These are phyloP conservation scores for Scolecobasidium constrictum DNA, from an alignment of 2,329 filamentous ascomycete genomes.

Conservation along the genomic window DNA sequence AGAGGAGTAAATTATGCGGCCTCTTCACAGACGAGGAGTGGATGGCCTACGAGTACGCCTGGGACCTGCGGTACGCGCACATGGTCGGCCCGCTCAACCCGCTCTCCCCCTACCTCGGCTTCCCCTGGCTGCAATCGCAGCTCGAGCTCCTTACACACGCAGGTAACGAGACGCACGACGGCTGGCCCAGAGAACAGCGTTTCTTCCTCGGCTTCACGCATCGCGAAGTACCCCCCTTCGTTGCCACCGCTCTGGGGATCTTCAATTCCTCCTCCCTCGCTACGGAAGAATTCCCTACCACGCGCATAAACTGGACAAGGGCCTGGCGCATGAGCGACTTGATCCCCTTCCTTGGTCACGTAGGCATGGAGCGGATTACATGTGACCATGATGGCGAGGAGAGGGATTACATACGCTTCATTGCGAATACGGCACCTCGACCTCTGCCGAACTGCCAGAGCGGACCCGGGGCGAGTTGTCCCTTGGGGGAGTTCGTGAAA, in stretches of 20 bases:
- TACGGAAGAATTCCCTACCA: conserved; percentile 12
- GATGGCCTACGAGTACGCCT: conserved; percentile 14
- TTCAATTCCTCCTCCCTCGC: conserved; percentile 12
- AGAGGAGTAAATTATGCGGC: conserved; percentile 9
- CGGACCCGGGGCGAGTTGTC: conserved; percentile 13
- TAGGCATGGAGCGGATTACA: conserved; percentile 12
- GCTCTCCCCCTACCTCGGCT: conserved; percentile 12
- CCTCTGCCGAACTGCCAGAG: conserved; percentile 12
- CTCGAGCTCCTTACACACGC: conserved; percentile 10
- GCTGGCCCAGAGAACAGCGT: no score
- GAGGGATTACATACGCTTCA: conserved; percentile 11
- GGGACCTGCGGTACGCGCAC: conserved; percentile 13
- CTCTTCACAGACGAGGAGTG: conserved; percentile 13
- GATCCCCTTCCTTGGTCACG: conserved; percentile 14
- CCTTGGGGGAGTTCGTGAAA: conserved; percentile 10
- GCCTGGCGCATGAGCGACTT: conserved; percentile 13
- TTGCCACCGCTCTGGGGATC: conserved; percentile 13
- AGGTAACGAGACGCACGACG: conserved; percentile 6
- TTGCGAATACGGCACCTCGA: conserved; percentile 11
- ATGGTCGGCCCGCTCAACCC: conserved; percentile 13
- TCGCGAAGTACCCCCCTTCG: conserved; percentile 13
- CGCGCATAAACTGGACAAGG: conserved; percentile 13
- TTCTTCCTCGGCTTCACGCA: conserved; percentile 14
- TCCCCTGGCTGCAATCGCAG: conserved; percentile 12
- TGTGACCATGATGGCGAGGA: conserved; percentile 9